Percentiles rank a stretch among this genome's conserved stretches.
Conservation (phyloP, 148 eudicot species). For the Suaeda aralocaspica region DNA sequence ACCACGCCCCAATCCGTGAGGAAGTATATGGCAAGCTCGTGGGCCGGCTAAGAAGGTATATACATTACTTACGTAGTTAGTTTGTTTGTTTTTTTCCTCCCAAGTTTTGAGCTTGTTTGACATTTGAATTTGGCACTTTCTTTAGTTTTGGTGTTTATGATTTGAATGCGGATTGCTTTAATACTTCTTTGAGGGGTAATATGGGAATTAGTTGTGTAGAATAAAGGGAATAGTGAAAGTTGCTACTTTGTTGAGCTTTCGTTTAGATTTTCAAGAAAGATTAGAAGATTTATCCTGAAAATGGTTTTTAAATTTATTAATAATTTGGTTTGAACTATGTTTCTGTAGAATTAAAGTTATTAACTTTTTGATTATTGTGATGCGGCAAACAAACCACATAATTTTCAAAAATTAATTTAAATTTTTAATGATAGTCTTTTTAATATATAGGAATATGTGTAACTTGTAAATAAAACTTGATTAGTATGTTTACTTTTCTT, state of each 20-base stretch:
- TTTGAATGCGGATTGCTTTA: neutral
- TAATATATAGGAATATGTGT: no score
- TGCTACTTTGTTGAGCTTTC: neutral
- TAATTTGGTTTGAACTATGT: neutral
- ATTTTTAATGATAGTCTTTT: no score
- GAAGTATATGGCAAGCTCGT: slow-evolving; percentile 22
- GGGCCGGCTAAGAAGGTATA: slow-evolving; percentile 41
- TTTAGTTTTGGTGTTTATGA: neutral
- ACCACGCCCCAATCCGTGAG: slow-evolving; percentile 7
- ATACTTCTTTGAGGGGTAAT: neutral
- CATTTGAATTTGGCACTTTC: slow-evolving; percentile 14
- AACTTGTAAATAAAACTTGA: no score
- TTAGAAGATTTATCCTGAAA: neutral
- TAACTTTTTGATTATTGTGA: neutral
- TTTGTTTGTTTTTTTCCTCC: neutral
- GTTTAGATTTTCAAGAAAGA: neutral
- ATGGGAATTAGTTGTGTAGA: neutral
- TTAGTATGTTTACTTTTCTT: no score
- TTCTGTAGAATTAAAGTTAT: neutral
- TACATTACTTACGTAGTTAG: neutral
- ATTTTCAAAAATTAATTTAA: no score
- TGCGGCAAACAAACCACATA: neutral
- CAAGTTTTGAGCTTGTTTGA: neutral
- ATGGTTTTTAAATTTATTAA: no score
- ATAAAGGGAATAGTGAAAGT: neutral